Evolutionary conservation across 1,284 basidiomycete species (phyloP).

Genomic region (Thecaphora thlaspeos): DNA sequence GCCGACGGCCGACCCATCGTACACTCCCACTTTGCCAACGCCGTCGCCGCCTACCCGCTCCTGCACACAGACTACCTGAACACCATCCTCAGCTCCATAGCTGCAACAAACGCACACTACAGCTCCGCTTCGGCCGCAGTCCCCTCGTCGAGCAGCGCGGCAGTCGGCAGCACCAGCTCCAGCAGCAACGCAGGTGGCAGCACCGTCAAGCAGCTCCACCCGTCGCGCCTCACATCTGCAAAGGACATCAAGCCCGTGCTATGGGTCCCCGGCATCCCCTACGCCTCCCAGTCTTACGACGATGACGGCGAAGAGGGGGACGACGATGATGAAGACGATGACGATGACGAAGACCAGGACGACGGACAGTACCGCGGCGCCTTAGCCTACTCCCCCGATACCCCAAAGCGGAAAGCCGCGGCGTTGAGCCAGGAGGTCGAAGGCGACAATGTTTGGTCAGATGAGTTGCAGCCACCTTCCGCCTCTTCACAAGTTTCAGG

Average conservation of each 20-base stretch:
- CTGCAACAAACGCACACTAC: slow-evolving; percentile 30
- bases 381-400: not conserved
- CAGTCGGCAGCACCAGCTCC: not conserved
- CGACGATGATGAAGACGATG: slow-evolving; percentile 13
- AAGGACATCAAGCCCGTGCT: slow-evolving; percentile 40
- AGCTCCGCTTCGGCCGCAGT: slow-evolving; percentile 5
- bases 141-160: slow-evolving; percentile 1
- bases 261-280: slow-evolving; percentile 41
- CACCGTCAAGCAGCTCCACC: not conserved
- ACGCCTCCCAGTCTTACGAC: slow-evolving; percentile 18
- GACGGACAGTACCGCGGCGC: not conserved
- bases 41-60: slow-evolving; percentile 74
- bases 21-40: slow-evolving; percentile 82
- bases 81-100: slow-evolving; percentile 63
- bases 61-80: slow-evolving; percentile 83
- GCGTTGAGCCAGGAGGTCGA: slow-evolving; percentile 7
- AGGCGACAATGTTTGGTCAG: slow-evolving; percentile 35
- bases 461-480: not conserved
- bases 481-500: slow-evolving; percentile 1
- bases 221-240: slow-evolving; percentile 23
- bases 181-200: not conserved
- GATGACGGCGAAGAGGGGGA: slow-evolving; percentile 15
- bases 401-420: too few relatives aligned
- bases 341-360: slow-evolving; percentile 9
- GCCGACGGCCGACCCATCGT: slow-evolving; percentile 80